These are phyloP conservation scores for Thelonectria rubi DNA, from an alignment of 2,329 filamentous ascomycete species.

Conservation along the genomic window DNA sequence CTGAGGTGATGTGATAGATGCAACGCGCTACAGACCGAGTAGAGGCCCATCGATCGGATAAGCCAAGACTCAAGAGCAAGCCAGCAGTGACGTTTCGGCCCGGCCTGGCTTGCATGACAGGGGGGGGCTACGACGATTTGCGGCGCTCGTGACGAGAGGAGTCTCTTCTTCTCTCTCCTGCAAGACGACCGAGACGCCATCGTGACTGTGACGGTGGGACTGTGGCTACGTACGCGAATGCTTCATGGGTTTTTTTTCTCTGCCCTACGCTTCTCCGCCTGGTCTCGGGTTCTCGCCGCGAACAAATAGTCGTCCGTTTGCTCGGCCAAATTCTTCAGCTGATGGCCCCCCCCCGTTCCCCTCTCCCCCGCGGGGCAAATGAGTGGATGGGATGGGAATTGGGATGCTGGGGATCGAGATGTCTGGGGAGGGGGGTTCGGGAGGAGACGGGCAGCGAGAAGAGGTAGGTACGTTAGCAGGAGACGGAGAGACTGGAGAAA, in stretches of 20 bases:
- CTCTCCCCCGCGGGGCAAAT: slow-evolving; percentile 3
- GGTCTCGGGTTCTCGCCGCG: too few species aligned
- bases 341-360: not conserved
- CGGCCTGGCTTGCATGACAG: slow-evolving; percentile 40
- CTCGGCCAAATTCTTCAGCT: slow-evolving; percentile 21
- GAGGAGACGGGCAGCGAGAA: too few species aligned
- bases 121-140: slow-evolving; percentile 21
- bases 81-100: slow-evolving; percentile 39
- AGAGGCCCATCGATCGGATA: too few species aligned
- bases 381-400: not conserved
- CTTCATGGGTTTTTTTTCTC: too few species aligned
- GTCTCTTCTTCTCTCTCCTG: slow-evolving; percentile 6
- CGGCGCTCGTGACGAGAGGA: slow-evolving; percentile 35
- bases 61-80: slow-evolving; percentile 11
- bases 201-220: not conserved
- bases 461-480: too few species aligned
- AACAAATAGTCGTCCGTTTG: slow-evolving; percentile 5
- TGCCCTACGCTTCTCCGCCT: too few species aligned
- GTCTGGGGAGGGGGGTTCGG: slow-evolving; percentile 31
- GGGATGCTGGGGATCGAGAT: slow-evolving; percentile 11
- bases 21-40: not conserved
- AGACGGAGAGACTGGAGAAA: too few species aligned
- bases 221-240: too few species aligned
- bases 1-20: not conserved
- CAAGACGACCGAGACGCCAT: not conserved